Percentiles rank a stretch among this genome's conserved stretches.
These are phyloP conservation scores for Lentithecium fluviatile DNA, from an alignment of 495 filamentous ascomycete species.

Conservation along the genomic window DNA sequence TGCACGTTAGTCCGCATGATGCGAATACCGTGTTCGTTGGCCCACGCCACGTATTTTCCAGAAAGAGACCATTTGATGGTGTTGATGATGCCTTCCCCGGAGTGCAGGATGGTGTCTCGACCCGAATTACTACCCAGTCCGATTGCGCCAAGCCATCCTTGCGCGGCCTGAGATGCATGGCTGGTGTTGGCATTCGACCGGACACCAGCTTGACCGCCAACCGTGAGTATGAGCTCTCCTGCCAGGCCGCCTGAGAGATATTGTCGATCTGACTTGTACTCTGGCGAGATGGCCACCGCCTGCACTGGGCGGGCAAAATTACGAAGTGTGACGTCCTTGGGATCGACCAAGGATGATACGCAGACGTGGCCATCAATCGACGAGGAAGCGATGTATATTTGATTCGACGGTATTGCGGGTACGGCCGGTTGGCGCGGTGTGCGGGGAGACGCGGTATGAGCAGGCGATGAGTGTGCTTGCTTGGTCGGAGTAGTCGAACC, in stretches of 20 bases:
- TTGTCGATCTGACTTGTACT: constrained; percentile 81
- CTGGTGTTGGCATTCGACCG: constrained; percentile 78
- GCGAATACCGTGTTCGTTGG: constrained; percentile 94
- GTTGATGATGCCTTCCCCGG: constrained; percentile 85
- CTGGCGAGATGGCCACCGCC: constrained; percentile 84
- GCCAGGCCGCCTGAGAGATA: constrained; percentile 90
- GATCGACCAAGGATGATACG: constrained; percentile 73
- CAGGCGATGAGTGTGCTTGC: constrained; percentile 49
- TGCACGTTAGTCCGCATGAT: constrained; percentile 91
- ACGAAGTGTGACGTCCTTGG: constrained; percentile 78
- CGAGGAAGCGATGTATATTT: constrained; percentile 86
- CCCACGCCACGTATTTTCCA: constrained; percentile 87
- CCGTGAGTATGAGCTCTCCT: constrained; percentile 85
- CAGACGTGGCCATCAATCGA: constrained; percentile 96
- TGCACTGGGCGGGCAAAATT: constrained; percentile 93
- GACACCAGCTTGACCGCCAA: constrained; percentile 71
- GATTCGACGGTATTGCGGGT: constrained; percentile 72
- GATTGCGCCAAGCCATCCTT: constrained; percentile 88
- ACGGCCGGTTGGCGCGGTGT: constrained; percentile 53
- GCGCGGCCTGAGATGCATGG: constrained; percentile 73
- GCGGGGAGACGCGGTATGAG: constrained; percentile 49
- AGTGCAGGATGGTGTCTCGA: constrained; percentile 85
- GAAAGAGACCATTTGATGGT: constrained; percentile 90
- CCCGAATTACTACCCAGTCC: constrained; percentile 74
- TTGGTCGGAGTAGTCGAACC: constrained; percentile 43